These are phyloP conservation scores for Russula compacta DNA, from an alignment of 768 basidiomycete genomes.

Conservation along the genomic window DNA sequence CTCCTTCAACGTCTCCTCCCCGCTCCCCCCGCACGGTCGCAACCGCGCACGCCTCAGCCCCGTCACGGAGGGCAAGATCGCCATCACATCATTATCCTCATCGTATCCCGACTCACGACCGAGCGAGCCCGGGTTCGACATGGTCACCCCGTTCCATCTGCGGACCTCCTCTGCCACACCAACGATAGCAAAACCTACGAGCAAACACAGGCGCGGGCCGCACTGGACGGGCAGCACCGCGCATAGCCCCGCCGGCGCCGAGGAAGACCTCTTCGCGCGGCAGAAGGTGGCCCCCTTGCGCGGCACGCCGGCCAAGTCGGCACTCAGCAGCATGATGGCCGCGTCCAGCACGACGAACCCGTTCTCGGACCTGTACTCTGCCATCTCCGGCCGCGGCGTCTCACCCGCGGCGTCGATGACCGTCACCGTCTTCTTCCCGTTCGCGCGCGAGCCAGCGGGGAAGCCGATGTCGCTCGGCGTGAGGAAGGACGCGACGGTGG, in stretches of 20 bases:
- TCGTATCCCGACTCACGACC: conserved; percentile 24
- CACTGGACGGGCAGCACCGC: conserved; percentile 7
- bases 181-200: neutral
- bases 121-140: conserved; percentile 44
- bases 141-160: conserved; percentile 36
- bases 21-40: conserved; percentile 33
- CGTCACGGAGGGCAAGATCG: conserved; percentile 29
- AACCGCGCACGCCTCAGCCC: conserved; percentile 49
- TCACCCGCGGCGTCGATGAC: conserved; percentile 47
- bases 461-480: conserved; percentile 67
- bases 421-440: conserved; percentile 80
- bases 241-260: neutral
- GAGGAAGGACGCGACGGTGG: conserved; percentile 80
- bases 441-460: conserved; percentile 50
- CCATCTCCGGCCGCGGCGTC: conserved; percentile 69
- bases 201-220: conserved; percentile 15
- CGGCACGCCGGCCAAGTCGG: conserved; percentile 41
- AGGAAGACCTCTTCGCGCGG: conserved; percentile 38
- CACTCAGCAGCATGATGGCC: conserved; percentile 67
- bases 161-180: conserved; percentile 18
- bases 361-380: conserved; percentile 78
- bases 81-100: neutral
- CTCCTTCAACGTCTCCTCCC: conserved; percentile 44
- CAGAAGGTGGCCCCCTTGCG: conserved; percentile 35
- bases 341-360: conserved; percentile 64